Evolutionary conservation across 768 basidiomycete species (phyloP).

Genomic region (Tulasnella sp.): DNA sequence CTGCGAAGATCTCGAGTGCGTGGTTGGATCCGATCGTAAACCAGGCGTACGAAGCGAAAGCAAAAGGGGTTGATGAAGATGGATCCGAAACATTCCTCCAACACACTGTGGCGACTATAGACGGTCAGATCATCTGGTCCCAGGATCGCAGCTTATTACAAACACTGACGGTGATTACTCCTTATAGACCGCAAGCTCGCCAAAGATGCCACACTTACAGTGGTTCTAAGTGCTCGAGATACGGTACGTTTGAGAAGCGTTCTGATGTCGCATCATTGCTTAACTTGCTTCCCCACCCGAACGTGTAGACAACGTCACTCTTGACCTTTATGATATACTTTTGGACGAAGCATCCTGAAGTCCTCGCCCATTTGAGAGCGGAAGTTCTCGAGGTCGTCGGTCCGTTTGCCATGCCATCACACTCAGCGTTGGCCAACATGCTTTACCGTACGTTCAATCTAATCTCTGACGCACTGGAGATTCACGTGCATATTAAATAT

Average conservation of each 20-base stretch:
- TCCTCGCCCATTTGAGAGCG: constrained; percentile 16
- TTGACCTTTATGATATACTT: constrained; percentile 13
- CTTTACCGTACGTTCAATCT: constrained; percentile 9
- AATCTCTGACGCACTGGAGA: not conserved
- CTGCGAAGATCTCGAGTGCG: not conserved
- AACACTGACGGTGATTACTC: not conserved
- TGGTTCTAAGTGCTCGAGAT: not conserved
- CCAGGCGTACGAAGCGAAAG: constrained; percentile 2
- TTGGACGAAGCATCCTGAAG: constrained; percentile 13
- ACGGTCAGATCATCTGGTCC: not conserved
- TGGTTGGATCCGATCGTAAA: constrained; percentile 10
- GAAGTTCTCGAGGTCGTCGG: constrained; percentile 19
- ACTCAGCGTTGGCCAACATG: not conserved
- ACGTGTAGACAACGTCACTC: constrained; percentile 5
- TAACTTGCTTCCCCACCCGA: too few species aligned
- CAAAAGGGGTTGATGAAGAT: not conserved
- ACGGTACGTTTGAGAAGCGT: not conserved
- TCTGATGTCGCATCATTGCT: not conserved
- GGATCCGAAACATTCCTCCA: constrained; percentile 6
- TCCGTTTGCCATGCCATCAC: not conserved
- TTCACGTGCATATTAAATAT: not conserved
- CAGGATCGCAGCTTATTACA: not conserved
- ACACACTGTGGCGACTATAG: constrained; percentile 4
- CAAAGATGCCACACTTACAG: constrained; percentile 7
- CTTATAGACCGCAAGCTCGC: constrained; percentile 11